Evolutionary conservation across 2,329 filamentous ascomycete species (phyloP), one percentile per base, ranked within the genome.

Genomic region (Davidsoniella neocaledoniae): DNA sequence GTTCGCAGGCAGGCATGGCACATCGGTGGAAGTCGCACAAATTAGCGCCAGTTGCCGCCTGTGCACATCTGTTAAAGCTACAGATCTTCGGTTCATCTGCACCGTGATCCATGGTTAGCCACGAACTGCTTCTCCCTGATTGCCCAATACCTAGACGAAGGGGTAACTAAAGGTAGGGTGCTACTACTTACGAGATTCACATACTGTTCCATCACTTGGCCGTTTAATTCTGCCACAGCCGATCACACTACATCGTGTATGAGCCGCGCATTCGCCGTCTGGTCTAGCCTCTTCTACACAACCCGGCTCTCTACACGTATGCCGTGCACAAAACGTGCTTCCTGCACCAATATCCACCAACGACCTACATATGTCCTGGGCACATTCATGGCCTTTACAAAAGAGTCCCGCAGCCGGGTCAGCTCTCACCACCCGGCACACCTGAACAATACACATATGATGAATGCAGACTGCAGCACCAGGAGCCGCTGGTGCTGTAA

Each of bases 361-460:
- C 26, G 37, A 38, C 4, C 6, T 16, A 49, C 47, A 49, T 10
- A 6, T 8, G 5, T 36, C 33, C 25, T 7, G 16, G 16, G 37
- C 19, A 29, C 49, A 51, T 21, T 23, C 12, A 43, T 51, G 49
- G 36, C 25, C 10, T 19, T 23, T n/a, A 19, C 49, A 51, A 25
- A 46, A 51, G 14, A 17, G 7, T 14, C 37, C 53, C 43, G 29
- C 12, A 47, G 7, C 46, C 50, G 17, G 29, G 23, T 40, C 37
- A 46, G 44, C 36, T 46, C 36, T 43, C 49, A 44, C 42, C n/a
- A 54, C 54, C 14, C 40, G 29, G 43, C 59, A 61, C n/a, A 53
- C 54, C 6, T 49, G 21, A 10, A 52, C 44, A 6, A 44, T 48
- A 21, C 59, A 61, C 9, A 49, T 46, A 45, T 61, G 59, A 0